These are phyloP conservation scores for Murraya koenigii DNA, from an alignment of 345 rosid species.

Conservation along the genomic window DNA sequence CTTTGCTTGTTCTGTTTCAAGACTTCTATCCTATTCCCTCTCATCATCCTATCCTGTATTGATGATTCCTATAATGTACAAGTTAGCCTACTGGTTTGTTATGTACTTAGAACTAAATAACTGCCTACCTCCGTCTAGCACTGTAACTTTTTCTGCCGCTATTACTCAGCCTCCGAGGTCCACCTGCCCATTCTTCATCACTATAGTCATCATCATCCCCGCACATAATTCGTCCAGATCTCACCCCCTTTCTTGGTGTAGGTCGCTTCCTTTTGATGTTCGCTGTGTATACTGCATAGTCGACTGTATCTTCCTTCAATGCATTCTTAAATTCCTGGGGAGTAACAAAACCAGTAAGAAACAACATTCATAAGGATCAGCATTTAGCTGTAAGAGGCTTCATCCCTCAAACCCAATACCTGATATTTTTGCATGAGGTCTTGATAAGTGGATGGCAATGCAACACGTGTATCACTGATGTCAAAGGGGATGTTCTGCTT, in stretches of 20 bases:
- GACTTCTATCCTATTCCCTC: conserved; percentile 16
- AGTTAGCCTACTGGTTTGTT: conserved; percentile 42
- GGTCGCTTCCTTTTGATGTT: conserved; percentile 84
- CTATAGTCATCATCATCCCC: conserved; percentile 52
- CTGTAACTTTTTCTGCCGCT: conserved; percentile 43
- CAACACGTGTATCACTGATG: conserved; percentile 49
- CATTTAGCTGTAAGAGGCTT: neutral
- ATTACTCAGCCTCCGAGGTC: conserved; percentile 39
- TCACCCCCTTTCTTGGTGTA: conserved; percentile 44
- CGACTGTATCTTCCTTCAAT: conserved; percentile 78
- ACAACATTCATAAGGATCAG: neutral
- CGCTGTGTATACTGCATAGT: conserved; percentile 75
- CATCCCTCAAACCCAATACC: conserved; percentile 30
- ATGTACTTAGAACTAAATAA: conserved; percentile 41
- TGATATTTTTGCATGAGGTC: conserved; percentile 80
- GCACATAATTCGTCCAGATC: conserved; percentile 19
- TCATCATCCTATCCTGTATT: conserved; percentile 32
- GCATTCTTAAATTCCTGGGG: conserved; percentile 85
- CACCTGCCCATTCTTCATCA: conserved; percentile 49
- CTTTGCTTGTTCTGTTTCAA: conserved; percentile 25
- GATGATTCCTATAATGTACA: conserved; percentile 39
- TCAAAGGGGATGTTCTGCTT: conserved; percentile 74
- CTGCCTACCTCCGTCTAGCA: conserved; percentile 48
- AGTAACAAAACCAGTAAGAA: neutral
- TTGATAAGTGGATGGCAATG: conserved; percentile 57